These are phyloP conservation scores for Curvularia lunata DNA, from an alignment of 2,329 filamentous ascomycete species.

Conservation along the genomic window DNA sequence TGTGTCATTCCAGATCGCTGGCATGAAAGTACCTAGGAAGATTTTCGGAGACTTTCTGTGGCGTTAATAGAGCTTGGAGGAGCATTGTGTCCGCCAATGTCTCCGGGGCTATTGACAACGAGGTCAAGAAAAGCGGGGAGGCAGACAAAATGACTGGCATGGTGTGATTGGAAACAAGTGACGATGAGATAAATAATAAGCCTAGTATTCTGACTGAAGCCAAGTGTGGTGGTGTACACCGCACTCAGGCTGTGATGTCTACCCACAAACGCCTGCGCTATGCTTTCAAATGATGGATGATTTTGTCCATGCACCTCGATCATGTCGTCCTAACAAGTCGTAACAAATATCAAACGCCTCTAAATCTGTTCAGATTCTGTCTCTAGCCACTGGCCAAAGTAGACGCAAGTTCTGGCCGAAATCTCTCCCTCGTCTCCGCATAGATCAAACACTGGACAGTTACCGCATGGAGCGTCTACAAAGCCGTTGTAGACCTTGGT, in stretches of 20 bases:
- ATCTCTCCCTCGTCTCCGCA: slow-evolving; percentile 92
- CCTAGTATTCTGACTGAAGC: not conserved
- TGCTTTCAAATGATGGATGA: slow-evolving; percentile 1
- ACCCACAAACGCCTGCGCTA: slow-evolving; percentile 8
- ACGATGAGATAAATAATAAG: not conserved
- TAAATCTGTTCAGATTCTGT: slow-evolving; percentile 38
- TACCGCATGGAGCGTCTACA: slow-evolving; percentile 87
- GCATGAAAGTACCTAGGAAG: not conserved
- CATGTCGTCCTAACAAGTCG: not conserved
- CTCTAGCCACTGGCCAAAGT: slow-evolving; percentile 83
- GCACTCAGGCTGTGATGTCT: not conserved
- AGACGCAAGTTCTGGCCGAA: slow-evolving; percentile 86
- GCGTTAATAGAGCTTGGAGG: not conserved
- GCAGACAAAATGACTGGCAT: not conserved
- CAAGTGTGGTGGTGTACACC: not conserved
- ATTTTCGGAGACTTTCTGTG: not conserved
- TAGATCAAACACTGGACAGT: slow-evolving; percentile 90
- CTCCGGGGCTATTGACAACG: not conserved
- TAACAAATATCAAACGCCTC: not conserved
- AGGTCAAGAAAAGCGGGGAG: not conserved
- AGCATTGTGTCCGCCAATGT: not conserved
- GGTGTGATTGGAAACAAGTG: not conserved
- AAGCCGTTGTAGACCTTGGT: slow-evolving; percentile 72
- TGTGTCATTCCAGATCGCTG: not conserved
- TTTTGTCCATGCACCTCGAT: not conserved